Evolutionary conservation across 2,329 filamentous ascomycete genomes (phyloP), one percentile per base, ranked within the genome.

Genomic region (Cladosporium halotolerans): DNA sequence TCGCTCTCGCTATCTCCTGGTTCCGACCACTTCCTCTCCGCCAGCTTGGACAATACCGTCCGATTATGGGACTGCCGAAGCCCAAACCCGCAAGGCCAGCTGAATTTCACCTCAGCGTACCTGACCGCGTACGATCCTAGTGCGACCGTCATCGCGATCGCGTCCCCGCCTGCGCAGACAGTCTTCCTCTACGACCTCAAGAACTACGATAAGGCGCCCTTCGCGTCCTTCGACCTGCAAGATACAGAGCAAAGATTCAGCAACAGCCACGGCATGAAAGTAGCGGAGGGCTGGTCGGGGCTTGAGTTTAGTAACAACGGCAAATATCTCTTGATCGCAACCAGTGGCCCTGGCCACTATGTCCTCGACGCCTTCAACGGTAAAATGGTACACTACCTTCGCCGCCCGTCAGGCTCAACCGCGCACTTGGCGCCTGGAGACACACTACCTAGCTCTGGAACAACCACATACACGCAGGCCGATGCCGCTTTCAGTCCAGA

Each of bases 241-340:
- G 81, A 85, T 5, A 79, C 84, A 45, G 83, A 86, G 60, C 67
- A 71, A 62, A 77, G 69, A 57, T 79, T 70, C 38, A 73, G 70
- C 45, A 76, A 72, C 42, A 77, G 72, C 45, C 76, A 60, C 48
- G 71, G 79, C 1, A 74, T 81, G 56, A 79, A 79, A 49, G 57
- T 56, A 5, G 67, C 60, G 8, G 60, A 65, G 39, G 85, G 85
- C 9, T 99, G 93, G 93, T 93, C 88, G 1, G 90, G 87, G 62
- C 78, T 99, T 40, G 90, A 96, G 63, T 97, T 99, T 68, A 93
- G 89, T 54, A 99, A 99, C 64, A 93, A 99, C 64, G 93, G 93
- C 14, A 95, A 95, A 66, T 82, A 82, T 56, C 72, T 99, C 45
- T 78, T 99, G 4, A 70, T 99, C 14, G 88, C 88, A 11, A 97